Evolutionary conservation across 2,329 filamentous ascomycete species (phyloP), one percentile per base, ranked within the genome.

Genomic region (Mollisiaceae sp.): DNA sequence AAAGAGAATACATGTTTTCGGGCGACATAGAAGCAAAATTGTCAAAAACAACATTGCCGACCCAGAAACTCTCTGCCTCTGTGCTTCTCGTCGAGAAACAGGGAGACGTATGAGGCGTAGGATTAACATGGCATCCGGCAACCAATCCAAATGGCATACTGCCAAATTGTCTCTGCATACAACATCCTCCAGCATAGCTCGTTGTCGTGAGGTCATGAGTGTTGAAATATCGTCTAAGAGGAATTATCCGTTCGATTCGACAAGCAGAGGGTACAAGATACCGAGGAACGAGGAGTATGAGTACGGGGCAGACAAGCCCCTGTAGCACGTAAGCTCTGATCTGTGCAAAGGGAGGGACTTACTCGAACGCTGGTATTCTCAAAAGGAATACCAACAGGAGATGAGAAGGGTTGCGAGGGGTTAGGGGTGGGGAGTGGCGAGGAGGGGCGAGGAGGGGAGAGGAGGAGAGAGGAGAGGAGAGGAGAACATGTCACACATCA

Each of bases 241-340:
- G 36, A 47, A 11, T 1, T 14, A 18, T 59, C 12, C 57, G 22
- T 47, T 59, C 27, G 57, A 59, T 45, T 27, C 57, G 57, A 59
- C n/a, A 11, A 59, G 15, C 38, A 47, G 38, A 43, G 57, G 57
- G 57, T 47, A 59, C 41, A 59, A 59, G 57, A 45, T 39, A 59
- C 32, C 57, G 38, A 36, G 38, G 22, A 47, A 59, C 20, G 20
- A 43, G 20, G 39, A 59, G 57, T 32, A 32, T 47, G 24, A 59
- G 57, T 47, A 59, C 47, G 22, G 36, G 57, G 38, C 57, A 59
- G 57, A 24, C 39, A 43, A 39, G 57, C 57, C 57, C 57, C 45
- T 45, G 36, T 18, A 27, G 22, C 36, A 59, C 20, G 57, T 59
- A 47, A 59, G 57, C 39, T 43, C 24, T n/a, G 22, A 24, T 59